Evolutionary conservation across 495 filamentous ascomycete genomes (phyloP), one percentile per base, ranked within the genome.

Genomic region (Neurospora hispaniola): DNA sequence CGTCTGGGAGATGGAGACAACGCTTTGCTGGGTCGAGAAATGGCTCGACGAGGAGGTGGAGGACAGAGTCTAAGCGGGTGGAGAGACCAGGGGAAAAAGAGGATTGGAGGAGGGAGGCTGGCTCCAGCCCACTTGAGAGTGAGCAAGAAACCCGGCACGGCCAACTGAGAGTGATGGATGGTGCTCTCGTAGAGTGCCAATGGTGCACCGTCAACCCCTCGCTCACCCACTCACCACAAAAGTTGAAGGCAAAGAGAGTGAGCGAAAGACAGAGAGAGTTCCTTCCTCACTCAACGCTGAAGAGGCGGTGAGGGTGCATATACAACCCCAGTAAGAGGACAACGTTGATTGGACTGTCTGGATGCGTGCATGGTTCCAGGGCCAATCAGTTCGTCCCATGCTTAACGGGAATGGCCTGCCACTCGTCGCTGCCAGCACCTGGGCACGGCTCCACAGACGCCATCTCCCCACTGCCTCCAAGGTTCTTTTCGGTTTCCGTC

Each of bases 291-390:
- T 31, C 23, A 62, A 70, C 69, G 75, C 77, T 77, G 80, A 81
- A 81, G 80, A 81, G 76, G 80, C 80, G 80, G 80, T 81, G 80
- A 81, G 76, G 74, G 77, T 74, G 80, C 79, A 76, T 79, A 73
- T 35, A 66, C 73, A 71, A 77, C 76, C 79, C 79, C 72, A 76
- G 79, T 77, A 76, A 42, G 69, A 38, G 68, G n/a, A 31, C 71
- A 14, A n/a, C 35, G 41, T 69, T 80, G 78, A 80, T 80, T 80
- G 79, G 79, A 40, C 71, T 54, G n/a, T 23, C 43, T 75, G 76
- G 75, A 70, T 79, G 75, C 72, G 70, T 73, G 77, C 78, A 79
- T 75, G 73, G 73, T 20, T 71, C 43, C 11, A 16, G 39, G 31
- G 62, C 79, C 79, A 80, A 80, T 80, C 77, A 75, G 54, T 66